Conservation (phyloP, 257 asterid species). For the Petrea volubilis region DNA sequence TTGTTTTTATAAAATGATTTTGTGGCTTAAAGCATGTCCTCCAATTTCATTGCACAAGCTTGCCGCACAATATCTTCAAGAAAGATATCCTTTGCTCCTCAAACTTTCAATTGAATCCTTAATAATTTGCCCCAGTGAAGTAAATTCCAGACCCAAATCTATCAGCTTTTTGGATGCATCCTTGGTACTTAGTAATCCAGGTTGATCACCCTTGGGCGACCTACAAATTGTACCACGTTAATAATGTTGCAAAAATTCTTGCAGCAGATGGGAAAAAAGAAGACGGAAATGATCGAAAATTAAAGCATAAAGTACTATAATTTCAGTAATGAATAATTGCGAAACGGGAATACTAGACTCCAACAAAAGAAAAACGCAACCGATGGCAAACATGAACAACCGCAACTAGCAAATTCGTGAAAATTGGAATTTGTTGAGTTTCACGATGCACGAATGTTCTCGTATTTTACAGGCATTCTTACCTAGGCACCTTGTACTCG, state of each 20-base stretch:
- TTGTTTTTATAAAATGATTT: too few species aligned
- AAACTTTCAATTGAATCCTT: constrained; percentile 63
- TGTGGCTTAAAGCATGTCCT: too few species aligned
- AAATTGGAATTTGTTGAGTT: neutral
- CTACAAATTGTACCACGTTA: constrained; percentile 24
- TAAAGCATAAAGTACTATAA: too few species aligned
- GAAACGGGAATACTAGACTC: too few species aligned
- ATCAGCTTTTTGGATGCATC: constrained; percentile 56
- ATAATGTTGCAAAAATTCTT: neutral
- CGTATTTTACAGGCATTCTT: neutral
- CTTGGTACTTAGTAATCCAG: constrained; percentile 48
- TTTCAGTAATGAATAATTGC: too few species aligned
- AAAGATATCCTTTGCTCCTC: constrained; percentile 51
- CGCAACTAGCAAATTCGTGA: too few species aligned
- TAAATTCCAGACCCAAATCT: constrained; percentile 58
- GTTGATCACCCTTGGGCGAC: constrained; percentile 48
- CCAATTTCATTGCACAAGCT: too few species aligned
- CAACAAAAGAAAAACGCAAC: neutral
- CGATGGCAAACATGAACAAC: neutral
- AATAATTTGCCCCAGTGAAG: constrained; percentile 60
- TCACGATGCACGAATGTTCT: neutral
- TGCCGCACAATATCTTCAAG: too few species aligned
- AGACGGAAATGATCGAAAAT: too few species aligned
- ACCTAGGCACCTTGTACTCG: constrained; percentile 58
- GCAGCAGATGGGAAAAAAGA: neutral